Percentiles rank a stretch among this genome's conserved stretches.
phyloP scores from a whole-genome alignment of 345 rosid species.

The Dovyalis caffra region DNA sequence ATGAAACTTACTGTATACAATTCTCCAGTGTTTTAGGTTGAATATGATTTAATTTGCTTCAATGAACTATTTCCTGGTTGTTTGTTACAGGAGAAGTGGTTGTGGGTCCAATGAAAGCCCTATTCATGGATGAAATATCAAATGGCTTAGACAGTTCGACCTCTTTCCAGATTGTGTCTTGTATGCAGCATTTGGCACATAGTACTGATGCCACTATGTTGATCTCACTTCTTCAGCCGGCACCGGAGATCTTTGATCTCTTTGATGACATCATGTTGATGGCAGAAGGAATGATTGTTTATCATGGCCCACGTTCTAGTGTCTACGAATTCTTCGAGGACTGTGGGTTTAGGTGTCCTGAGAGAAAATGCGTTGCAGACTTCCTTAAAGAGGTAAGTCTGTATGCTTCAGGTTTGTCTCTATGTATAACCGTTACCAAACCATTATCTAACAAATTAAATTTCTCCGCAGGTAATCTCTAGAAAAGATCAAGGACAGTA shows the following conservation, averaged over 20 bases:
- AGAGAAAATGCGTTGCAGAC: conserved; percentile 62
- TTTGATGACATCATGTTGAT: conserved; percentile 60
- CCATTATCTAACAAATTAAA: neutral
- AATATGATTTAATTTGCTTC: neutral
- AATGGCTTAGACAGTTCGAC: conserved; percentile 72
- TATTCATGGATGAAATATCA: conserved; percentile 73
- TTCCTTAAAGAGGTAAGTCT: conserved; percentile 57
- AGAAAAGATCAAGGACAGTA: conserved; percentile 64
- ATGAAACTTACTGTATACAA: no score
- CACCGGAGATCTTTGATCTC: conserved; percentile 59
- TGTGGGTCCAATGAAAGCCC: conserved; percentile 59
- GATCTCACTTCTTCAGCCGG: conserved; percentile 69
- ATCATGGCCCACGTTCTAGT: conserved; percentile 50
- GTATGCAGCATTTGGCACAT: conserved; percentile 60
- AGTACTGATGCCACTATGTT: conserved; percentile 50
- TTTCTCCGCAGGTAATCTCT: conserved; percentile 50
- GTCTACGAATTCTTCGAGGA: conserved; percentile 44
- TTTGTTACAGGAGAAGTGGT: conserved; percentile 59
- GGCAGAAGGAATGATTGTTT: conserved; percentile 62
- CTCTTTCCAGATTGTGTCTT: conserved; percentile 53
- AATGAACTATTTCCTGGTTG: neutral
- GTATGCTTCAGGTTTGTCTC: neutral
- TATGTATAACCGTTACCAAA: neutral
- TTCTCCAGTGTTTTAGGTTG: neutral
- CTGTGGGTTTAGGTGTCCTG: conserved; percentile 64